Base-by-base conservation (phyloP, 164 flowering plant species). In the Magnolia changhungtana region DNA sequence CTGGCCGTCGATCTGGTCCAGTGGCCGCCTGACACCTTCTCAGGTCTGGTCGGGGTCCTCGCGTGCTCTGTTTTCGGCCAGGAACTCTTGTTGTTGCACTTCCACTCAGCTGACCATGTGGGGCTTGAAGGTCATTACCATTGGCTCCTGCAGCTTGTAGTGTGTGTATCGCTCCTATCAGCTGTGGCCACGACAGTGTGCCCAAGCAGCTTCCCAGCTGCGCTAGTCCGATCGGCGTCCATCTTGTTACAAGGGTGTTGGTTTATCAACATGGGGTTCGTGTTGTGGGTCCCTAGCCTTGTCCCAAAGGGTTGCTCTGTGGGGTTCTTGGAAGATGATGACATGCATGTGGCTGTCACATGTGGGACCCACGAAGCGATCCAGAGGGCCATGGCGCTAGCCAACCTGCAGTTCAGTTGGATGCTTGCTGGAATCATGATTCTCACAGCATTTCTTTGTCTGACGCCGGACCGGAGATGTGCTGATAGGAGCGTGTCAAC, bases 111-210 rank as follows among this genome's bases (percentile, higher is more conserved):
- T n/a, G 94, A 91, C 63, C 97, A 91, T 71, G 83, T 80, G 45
- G 94, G 94, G 20, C 80, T 92, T 3, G 97, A 92, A 89, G 92
- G 97, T n/a, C 94, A 91, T 64, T 92, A 89, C 85, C 95, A 92
- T 69, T 90, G 88, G 92, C 92, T 91, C 23, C 67, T 93, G 81
- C 94, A 91, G 80, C 81, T 93, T 75, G 83, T 90, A 50, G 95
- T 93, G 68, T 61, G 83, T 50, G 78, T 82, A 65, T 89, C 94
- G n/a, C 70, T 93, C 23, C 7, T 87, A 2, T 74, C 91, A 19
- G 79, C 89, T 31, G 2, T 89, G 23, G 83, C 78, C 7, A 75
- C 84, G 45, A 82, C 88, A 23, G 10, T 76, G 74, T 85, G 65
- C 49, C 88, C 89, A 0, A 63, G 73, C 71, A 85, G 83, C 75